phyloP scores from a whole-genome alignment of 2,329 filamentous ascomycete genomes.

The Corniculantispora saksenae region DNA sequence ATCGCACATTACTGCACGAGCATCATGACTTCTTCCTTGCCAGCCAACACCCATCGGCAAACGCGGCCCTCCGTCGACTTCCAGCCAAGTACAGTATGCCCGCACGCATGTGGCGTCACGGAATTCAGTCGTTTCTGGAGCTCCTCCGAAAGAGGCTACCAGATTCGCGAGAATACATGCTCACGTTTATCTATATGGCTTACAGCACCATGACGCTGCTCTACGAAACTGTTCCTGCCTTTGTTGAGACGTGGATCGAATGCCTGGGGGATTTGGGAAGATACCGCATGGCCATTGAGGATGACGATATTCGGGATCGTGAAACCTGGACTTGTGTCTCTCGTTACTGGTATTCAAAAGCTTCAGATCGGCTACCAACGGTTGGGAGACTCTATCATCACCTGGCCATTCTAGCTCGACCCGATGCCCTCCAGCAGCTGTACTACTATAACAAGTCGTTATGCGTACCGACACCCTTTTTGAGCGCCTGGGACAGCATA shows the following conservation, averaged over 20 bases:
- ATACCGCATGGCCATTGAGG: constrained; percentile 88
- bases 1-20: constrained; percentile 78
- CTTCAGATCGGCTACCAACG: constrained; percentile 72
- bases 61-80: constrained; percentile 63
- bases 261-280: constrained; percentile 84
- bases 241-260: constrained; percentile 90
- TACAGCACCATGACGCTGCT: constrained; percentile 89
- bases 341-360: constrained; percentile 80
- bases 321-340: constrained; percentile 83
- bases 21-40: constrained; percentile 87
- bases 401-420: constrained; percentile 74
- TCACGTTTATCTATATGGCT: constrained; percentile 83
- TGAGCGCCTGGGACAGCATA: constrained; percentile 68
- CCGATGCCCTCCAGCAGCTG: constrained; percentile 69
- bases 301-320: constrained; percentile 71
- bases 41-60: constrained; percentile 80
- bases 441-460: constrained; percentile 73
- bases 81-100: constrained; percentile 89
- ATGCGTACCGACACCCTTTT: constrained; percentile 67
- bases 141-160: constrained; percentile 74
- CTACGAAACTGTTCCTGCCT: constrained; percentile 80
- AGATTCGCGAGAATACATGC: constrained; percentile 80
- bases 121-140: constrained; percentile 83
- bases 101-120: constrained; percentile 89
- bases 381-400: constrained; percentile 86